These are phyloP conservation scores for Pachysandra terminalis DNA, from an alignment of 164 flowering plant species.

Conservation along the genomic window DNA sequence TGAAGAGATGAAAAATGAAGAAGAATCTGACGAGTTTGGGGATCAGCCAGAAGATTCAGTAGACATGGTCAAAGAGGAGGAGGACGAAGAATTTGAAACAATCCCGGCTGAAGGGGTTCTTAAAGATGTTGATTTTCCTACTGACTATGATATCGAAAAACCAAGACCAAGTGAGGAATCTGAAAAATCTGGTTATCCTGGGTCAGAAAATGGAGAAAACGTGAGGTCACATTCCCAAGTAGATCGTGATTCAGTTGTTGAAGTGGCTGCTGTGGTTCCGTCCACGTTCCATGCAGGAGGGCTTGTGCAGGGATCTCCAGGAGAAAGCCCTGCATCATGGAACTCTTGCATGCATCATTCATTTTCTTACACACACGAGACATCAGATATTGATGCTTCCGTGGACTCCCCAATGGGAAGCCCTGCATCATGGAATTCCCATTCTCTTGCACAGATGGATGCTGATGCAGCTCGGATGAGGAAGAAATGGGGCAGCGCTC, in stretches of 20 bases:
- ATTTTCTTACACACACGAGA: constrained; percentile 68
- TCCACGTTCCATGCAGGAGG: constrained; percentile 38
- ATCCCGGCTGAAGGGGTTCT: constrained; percentile 30
- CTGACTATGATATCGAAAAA: constrained; percentile 38
- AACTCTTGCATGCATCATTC: constrained; percentile 60
- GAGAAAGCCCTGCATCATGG: constrained; percentile 90
- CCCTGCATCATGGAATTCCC: constrained; percentile 88
- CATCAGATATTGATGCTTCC: constrained; percentile 82
- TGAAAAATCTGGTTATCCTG: constrained; percentile 50
- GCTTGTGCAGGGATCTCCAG: constrained; percentile 68
- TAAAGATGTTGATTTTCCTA: constrained; percentile 16
- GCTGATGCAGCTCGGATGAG: constrained; percentile 90
- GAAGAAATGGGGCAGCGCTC: constrained; percentile 96
- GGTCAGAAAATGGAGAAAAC: constrained; percentile 54
- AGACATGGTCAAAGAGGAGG: constrained; percentile 37
- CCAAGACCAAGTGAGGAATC: constrained; percentile 48
- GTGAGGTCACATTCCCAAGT: constrained; percentile 50
- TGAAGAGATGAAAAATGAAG: constrained; percentile 38
- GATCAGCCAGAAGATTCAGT: constrained; percentile 45
- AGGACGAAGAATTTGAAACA: constrained; percentile 46
- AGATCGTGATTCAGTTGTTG: constrained; percentile 47
- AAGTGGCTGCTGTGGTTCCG: constrained; percentile 48
- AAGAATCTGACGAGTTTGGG: constrained; percentile 38
- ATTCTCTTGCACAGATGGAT: constrained; percentile 58
- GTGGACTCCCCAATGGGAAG: constrained; percentile 91